Evolutionary conservation across 768 basidiomycete genomes (phyloP), one percentile per base, ranked within the genome.

Genomic region (Boletus reticuloceps): DNA sequence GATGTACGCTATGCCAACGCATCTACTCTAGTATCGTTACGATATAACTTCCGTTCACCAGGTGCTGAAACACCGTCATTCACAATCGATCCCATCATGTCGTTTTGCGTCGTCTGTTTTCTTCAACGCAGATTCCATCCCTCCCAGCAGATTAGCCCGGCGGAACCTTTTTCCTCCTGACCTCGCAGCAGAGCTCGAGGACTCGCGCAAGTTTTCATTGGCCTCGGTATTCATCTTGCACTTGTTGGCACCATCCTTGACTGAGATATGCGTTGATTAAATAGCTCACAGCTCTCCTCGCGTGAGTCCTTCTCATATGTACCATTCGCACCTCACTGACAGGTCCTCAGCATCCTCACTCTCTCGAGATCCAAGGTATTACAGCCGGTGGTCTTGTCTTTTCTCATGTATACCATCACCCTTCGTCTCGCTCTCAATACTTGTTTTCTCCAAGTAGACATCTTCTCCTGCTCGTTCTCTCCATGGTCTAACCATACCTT

Each of bases 361-460:
- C 19, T 59, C 14, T 60, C 64, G 1, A 56, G 54, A 16, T 55
- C 58, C 12, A 51, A 37, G 11, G n/a, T 14, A 5, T 47, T 65
- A 20, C 43, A 17, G 8, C 54, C 47, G 1, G 46, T 50, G 7
- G 51, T 56, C 0, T 50, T 69, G 10, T 50, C 58, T 0, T 58
- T 69, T 16, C 55, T 70, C 11, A 47, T 66, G 4, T 70, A 68
- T 37, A 69, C 64, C 11, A 60, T 64, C 46, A 68, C 47, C 20
- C 61, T 69, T 39, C 54, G 56, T 20, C 39, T 63, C 27, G 42
- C 55, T n/a, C 39, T 46, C 51, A 54, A 56, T 25, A 11, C 43
- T 11, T 47, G 51, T 31, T 51, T 54, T 29, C 17, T 61, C 36
- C 50, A 45, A 0, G 67, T 65, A 45, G 39, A 31, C 2, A 40